A percentile compares a stretch with the other conserved stretches of the same genome.
Conservation (phyloP, 202 grass and related monocot genomes). For the Schoenoplectus triqueter region DNA sequence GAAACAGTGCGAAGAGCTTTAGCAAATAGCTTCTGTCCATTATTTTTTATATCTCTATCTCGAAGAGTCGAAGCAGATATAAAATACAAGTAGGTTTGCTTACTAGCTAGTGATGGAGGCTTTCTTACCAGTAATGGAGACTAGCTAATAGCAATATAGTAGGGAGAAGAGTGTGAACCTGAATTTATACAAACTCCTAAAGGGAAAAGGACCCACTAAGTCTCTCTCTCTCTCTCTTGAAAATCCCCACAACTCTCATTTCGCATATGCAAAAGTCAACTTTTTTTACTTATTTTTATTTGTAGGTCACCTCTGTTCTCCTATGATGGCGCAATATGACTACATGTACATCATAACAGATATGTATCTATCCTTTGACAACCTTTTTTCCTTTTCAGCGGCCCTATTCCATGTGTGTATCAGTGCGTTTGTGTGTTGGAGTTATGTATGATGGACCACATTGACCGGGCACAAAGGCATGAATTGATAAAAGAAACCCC, state of each 20-base stretch:
- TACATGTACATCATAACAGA: constrained; percentile 16
- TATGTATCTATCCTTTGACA: constrained; percentile 5
- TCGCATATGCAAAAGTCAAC: constrained; percentile 41
- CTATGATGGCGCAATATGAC: constrained; percentile 26
- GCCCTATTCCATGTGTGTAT: background rate
- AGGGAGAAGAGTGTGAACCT: constrained; percentile 22
- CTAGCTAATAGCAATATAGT: constrained; percentile 24
- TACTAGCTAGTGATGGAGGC: background rate
- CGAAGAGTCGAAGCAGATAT: background rate
- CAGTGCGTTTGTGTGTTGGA: constrained; percentile 20
- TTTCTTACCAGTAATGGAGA: constrained; percentile 27
- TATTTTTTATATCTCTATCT: background rate
- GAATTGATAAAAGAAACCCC: background rate
- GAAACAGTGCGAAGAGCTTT: constrained; percentile 36
- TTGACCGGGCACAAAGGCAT: constrained; percentile 23
- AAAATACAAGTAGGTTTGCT: background rate
- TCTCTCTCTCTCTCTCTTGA: background rate
- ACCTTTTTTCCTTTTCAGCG: background rate
- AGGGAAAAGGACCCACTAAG: constrained; percentile 5
- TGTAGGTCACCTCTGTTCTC: constrained; percentile 20
- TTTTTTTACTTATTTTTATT: constrained; percentile 41
- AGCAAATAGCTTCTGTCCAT: constrained; percentile 40
- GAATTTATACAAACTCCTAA: constrained; percentile 27
- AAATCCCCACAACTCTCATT: constrained; percentile 8
- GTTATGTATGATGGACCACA: constrained; percentile 17